These are phyloP conservation scores for Globisporangium barbulae DNA, from an alignment of 352 stramenopile genomes.

Conservation along the genomic window DNA sequence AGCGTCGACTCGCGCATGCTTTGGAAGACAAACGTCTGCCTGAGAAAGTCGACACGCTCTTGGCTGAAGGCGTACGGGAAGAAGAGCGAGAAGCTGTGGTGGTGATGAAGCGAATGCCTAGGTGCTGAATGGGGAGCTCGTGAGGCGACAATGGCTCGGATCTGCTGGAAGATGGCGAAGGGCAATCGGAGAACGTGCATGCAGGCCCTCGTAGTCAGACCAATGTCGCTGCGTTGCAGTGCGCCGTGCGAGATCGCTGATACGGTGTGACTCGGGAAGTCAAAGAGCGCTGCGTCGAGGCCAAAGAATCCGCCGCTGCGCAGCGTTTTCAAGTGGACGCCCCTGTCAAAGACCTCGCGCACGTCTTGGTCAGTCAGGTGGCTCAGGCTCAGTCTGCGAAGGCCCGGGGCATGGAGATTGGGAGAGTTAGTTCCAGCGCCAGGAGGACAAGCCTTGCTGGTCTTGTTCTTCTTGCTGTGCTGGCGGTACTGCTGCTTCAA, in stretches of 20 bases:
- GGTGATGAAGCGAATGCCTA: not conserved
- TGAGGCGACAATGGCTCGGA: constrained; percentile 17
- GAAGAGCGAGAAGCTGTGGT: constrained; percentile 8
- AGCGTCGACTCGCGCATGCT: not conserved
- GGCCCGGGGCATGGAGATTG: not conserved
- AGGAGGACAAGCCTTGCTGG: constrained; percentile 5
- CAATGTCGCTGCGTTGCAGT: constrained; percentile 45
- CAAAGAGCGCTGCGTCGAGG: constrained; percentile 41
- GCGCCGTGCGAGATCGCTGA: constrained; percentile 35
- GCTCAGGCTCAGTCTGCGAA: constrained; percentile 7
- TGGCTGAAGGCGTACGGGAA: constrained; percentile 14
- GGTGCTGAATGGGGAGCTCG: not conserved
- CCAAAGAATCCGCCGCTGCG: constrained; percentile 40
- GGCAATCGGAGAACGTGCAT: constrained; percentile 41
- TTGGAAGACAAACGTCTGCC: constrained; percentile 4
- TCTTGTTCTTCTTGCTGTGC: not conserved
- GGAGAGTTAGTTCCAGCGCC: not conserved
- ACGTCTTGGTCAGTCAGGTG: not conserved
- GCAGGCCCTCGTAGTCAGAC: constrained; percentile 29
- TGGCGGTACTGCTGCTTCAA: not conserved
- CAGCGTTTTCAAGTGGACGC: constrained; percentile 31
- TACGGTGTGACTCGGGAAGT: constrained; percentile 31
- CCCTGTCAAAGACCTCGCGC: not conserved
- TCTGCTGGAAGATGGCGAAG: constrained; percentile 27
- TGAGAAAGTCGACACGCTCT: not conserved